Base-by-base conservation (phyloP, 495 filamentous ascomycete genomes). In the Xylaria flabelliformis region DNA sequence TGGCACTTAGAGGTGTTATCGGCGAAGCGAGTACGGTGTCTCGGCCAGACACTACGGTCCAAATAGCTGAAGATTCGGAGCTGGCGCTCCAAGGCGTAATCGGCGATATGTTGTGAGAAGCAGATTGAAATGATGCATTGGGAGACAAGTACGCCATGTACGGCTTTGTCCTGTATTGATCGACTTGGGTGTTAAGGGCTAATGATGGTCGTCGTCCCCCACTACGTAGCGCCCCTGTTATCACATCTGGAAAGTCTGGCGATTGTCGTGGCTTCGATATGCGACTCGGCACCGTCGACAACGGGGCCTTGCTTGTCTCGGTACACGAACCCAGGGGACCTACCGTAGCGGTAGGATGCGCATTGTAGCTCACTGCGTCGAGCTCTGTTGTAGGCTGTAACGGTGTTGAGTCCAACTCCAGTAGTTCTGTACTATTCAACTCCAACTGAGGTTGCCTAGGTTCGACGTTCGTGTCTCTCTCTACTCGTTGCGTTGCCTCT, bases 371-470 rank as follows among this genome's bases (percentile, higher is more conserved):
- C 32, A 75, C 46, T 41, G 75, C 64, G 32, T 74, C 77, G 51
- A 79, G 77, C 59, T 79, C 71, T 64, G 70, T 75, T 64, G 74
- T 68, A 32, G 74, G 75, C 24, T 44, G 63, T 72, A 75, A 72
- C n/a, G 77, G 71, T 41, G 65, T 78, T n/a, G 84, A 85, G 73
- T 85, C 83, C 71, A 84, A 77, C 66, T 86, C 83, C 46, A 82
- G 74, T 56, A 85, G 82, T 74, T 83, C 82, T 50, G 69, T 81
- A 12, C 82, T 78, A 46, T 81, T 81, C 21, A 86, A 71, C 73
- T 85, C 83, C 36, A 76, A 24, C 53, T 72, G 73, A 6, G 73
- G 73, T 66, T 48, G 73, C 13, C 56, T 65, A 21, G 50, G 39
- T 17, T 68, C 55, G 24, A 59, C 48, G 13, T 70, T 51, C 24